Evolutionary conservation across 768 basidiomycete genomes (phyloP), one percentile per base, ranked within the genome.

Genomic region (Suillus subluteus): DNA sequence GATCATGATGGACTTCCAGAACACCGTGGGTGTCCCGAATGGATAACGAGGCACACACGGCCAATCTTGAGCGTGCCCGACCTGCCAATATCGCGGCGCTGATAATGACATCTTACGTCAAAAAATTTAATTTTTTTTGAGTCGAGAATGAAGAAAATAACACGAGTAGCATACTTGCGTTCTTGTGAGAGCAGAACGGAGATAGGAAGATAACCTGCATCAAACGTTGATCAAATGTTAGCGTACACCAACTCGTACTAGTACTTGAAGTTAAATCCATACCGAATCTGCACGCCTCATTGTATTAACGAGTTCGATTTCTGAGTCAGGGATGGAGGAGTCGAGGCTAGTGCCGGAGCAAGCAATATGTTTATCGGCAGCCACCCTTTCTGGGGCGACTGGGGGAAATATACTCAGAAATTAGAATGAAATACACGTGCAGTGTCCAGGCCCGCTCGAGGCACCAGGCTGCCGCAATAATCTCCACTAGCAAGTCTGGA

Each of bases 381-480:
- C 30, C 18, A 30, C 26, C 8, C 9, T 35, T 6, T 43, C 41
- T 43, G 59, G 59, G 43, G 59, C 32, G 55, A 56, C 21, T 56
- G 32, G 55, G 55, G 55, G 32, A 59, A 59, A 59, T 26, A 59
- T 26, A 18, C 38, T 41, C 12, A 2, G n/a, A 37, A 37, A 37
- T 37, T 37, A 37, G 37, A 30, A 61, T 61, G 41, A 61, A 61
- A 61, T 30, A 9, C 41, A 43, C 59, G 59, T 61, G 41, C 2
- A 61, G 9, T 30, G 41, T 4, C 26, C 41, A 43, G 59, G 30
- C 40, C 40, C 58, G 6, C 38, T 59, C 38, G 40, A 55, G 54
- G 48, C 12, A 50, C 43, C 7, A 43, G 43, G 44, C 21, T 46
- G 52, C 26, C 26, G 23, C 52, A 9, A 18, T 18, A 32, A 55